Percentiles rank a stretch among this genome's conserved stretches.
These are phyloP conservation scores for Nakataea oryzae DNA, from an alignment of 2,329 filamentous ascomycete species.

Conservation along the genomic window DNA sequence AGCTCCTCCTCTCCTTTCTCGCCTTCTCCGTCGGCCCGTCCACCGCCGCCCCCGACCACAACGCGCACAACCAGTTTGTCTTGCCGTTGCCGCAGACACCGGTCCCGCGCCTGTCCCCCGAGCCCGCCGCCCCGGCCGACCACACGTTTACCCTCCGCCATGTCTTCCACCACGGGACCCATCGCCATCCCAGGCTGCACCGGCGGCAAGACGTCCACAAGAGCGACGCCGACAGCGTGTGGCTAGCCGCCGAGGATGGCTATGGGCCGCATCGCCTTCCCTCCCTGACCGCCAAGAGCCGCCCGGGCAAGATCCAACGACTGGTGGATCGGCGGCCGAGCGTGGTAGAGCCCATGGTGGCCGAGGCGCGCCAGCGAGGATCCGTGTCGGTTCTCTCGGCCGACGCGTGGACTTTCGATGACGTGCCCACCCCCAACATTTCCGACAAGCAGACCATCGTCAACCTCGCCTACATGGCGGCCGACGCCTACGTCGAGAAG, in stretches of 20 bases:
- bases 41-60: constrained; percentile 18
- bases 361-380: constrained; percentile 58
- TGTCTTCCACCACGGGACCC: constrained; percentile 84
- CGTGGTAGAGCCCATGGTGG: constrained; percentile 69
- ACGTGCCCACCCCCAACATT: constrained; percentile 68
- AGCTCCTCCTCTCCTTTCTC: constrained; percentile 56
- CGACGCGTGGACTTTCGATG: constrained; percentile 74
- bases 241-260: constrained; percentile 50
- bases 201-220: constrained; percentile 59
- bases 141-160: constrained; percentile 67
- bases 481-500: constrained; percentile 75
- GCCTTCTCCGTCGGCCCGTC: constrained; percentile 39
- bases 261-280: constrained; percentile 38
- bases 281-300: constrained; percentile 52
- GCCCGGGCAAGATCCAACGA: constrained; percentile 62
- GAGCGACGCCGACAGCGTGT: constrained; percentile 45
- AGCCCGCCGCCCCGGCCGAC: constrained; percentile 36
- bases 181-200: constrained; percentile 68
- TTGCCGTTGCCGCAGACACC: constrained; percentile 31
- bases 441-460: constrained; percentile 78
- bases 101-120: constrained; percentile 26
- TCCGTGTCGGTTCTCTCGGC: constrained; percentile 57
- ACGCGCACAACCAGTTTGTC: constrained; percentile 27
- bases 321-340: constrained; percentile 67
- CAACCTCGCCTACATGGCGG: constrained; percentile 76